These are phyloP conservation scores for Aurinia saxatilis DNA, from an alignment of 345 rosid species.

Conservation along the genomic window DNA sequence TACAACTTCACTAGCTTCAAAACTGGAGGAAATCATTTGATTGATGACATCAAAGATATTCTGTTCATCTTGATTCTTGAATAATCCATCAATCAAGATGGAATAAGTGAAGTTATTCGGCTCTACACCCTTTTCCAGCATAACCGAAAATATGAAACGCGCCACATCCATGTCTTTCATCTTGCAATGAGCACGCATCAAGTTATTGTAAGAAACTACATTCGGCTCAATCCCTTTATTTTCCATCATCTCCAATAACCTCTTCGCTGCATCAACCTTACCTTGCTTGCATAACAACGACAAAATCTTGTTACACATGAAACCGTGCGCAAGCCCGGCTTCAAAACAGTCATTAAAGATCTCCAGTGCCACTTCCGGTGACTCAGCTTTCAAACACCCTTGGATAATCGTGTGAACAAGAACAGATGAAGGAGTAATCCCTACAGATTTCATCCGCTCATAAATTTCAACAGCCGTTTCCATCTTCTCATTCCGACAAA, in stretches of 20 bases:
- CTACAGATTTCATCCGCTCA: slow-evolving; percentile 40
- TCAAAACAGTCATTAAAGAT: slow-evolving; percentile 46
- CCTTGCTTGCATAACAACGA: slow-evolving; percentile 42
- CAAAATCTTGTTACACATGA: slow-evolving; percentile 43
- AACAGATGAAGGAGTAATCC: slow-evolving; percentile 40
- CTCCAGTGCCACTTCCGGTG: slow-evolving; percentile 36
- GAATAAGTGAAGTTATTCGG: slow-evolving; percentile 54
- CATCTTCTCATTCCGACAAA: slow-evolving; percentile 40
- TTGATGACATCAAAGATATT: slow-evolving; percentile 41
- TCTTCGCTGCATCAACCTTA: slow-evolving; percentile 41
- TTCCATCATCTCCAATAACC: slow-evolving; percentile 52
- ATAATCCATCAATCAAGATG: slow-evolving; percentile 54
- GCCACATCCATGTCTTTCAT: slow-evolving; percentile 45
- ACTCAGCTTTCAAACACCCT: slow-evolving; percentile 39
- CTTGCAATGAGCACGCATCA: slow-evolving; percentile 55
- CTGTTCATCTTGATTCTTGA: slow-evolving; percentile 39
- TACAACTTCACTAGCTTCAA: slow-evolving; percentile 47
- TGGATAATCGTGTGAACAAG: slow-evolving; percentile 43
- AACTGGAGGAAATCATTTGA: slow-evolving; percentile 38
- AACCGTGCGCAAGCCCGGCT: slow-evolving; percentile 36
- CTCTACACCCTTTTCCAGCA: slow-evolving; percentile 39
- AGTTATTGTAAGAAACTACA: slow-evolving; percentile 52
- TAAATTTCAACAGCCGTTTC: slow-evolving; percentile 48
- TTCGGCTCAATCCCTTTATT: slow-evolving; percentile 33
- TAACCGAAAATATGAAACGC: slow-evolving; percentile 25